Base-by-base conservation (phyloP, 1,139 yeast genomes). In the Kodamaea anthophila region DNA sequence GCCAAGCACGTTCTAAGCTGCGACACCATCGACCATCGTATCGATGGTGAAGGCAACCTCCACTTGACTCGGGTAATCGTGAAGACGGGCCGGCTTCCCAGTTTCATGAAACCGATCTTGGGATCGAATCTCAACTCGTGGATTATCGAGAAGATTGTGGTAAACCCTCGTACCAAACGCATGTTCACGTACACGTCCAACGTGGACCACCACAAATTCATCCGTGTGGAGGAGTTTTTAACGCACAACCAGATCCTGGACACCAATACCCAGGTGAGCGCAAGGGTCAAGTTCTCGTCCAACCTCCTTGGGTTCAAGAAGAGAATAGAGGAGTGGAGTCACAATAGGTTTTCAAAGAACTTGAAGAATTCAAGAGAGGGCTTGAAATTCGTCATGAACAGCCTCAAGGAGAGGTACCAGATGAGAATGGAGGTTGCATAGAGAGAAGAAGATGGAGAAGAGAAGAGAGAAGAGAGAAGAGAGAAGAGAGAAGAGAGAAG, bases 1-100 rank as follows among this genome's bases (percentile, higher is more conserved):
- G 81, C 96, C 22, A 61, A 75, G n/a, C 96, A 91, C 58, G 96
- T 91, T 9, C 62, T 80, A 27, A 80, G 94, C 9, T 78, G 78
- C 23, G 98, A 91, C 51, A 84, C 95, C 3, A 54, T 84, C 15
- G 77, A 76, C 25, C 64, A 63, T 26, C 56, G 61, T 40, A 65
- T 81, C 16, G 88, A 82, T 41, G 49, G 52, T 1, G 56, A 73
- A 10, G 94, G 94, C 13, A 64, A 77, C 32, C 65, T 87, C 30
- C 71, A 76, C 43, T 76, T 85, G 21, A 84, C 94, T 7, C 70
- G 91, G 44, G 59, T 91, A 27, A 77, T 88, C 35, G 73, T 74
- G 41, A 91, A 91, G 50, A 65, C 74, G 2, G 97, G 97, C 5
- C 66, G 86, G 42, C 63, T 88, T 29, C 97, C 97, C 4, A 58